These are phyloP conservation scores for Arabidopsis arenosa DNA, from an alignment of 345 rosid species.

Conservation along the genomic window DNA sequence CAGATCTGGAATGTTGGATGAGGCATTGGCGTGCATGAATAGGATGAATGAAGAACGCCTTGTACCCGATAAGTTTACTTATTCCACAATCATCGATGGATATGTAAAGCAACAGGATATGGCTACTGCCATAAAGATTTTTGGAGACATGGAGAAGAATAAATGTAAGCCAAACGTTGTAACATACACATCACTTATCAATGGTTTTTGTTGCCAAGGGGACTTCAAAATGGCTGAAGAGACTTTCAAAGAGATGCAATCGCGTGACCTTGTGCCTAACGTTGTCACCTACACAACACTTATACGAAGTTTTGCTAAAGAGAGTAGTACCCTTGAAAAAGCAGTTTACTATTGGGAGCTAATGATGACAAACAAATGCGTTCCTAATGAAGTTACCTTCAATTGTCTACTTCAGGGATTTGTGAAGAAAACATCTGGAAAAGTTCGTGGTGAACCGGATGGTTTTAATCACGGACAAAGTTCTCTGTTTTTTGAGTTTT, in stretches of 20 bases:
- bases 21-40: slow-evolving; percentile 59
- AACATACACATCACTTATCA: slow-evolving; percentile 72
- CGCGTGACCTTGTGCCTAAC: slow-evolving; percentile 67
- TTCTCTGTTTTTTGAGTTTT: slow-evolving; percentile 57
- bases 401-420: slow-evolving; percentile 75
- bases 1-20: slow-evolving; percentile 71
- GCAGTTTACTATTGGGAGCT: slow-evolving; percentile 72
- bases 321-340: slow-evolving; percentile 60
- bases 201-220: slow-evolving; percentile 70
- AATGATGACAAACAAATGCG: slow-evolving; percentile 68
- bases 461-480: slow-evolving; percentile 44
- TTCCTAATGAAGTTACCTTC: slow-evolving; percentile 76
- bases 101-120: slow-evolving; percentile 76
- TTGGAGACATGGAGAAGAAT: slow-evolving; percentile 62
- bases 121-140: slow-evolving; percentile 57
- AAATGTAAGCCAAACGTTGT: slow-evolving; percentile 81
- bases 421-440: slow-evolving; percentile 44
- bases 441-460: slow-evolving; percentile 18
- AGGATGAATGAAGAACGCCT: slow-evolving; percentile 58
- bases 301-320: slow-evolving; percentile 69
- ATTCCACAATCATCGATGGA: slow-evolving; percentile 80
- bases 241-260: slow-evolving; percentile 63
- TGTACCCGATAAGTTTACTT: slow-evolving; percentile 76
- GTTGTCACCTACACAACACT: slow-evolving; percentile 80
- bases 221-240: slow-evolving; percentile 63